Evolutionary conservation across 129 eudicot genomes (phyloP).

Genomic region (Chrysanthemum seticuspe): DNA sequence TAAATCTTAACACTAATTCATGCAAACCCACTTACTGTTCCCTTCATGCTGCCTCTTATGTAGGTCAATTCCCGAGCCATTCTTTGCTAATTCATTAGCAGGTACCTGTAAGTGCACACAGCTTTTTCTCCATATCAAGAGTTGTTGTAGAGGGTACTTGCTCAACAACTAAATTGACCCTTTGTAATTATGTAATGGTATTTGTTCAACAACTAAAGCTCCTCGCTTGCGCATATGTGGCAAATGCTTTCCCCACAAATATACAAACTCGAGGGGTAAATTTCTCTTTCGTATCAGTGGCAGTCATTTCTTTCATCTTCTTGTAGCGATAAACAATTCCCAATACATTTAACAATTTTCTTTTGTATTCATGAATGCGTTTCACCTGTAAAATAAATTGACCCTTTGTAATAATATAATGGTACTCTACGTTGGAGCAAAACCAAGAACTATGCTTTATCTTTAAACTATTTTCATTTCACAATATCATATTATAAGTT

Average conservation of each 20-base stretch:
- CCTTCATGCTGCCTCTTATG: too few species aligned
- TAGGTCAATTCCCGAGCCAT: too few species aligned
- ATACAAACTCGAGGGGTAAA: constrained; percentile 88
- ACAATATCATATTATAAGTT: background rate
- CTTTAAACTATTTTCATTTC: background rate
- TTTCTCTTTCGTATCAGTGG: constrained; percentile 57
- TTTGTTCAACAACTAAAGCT: too few species aligned
- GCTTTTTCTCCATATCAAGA: too few species aligned
- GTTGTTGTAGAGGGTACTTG: too few species aligned
- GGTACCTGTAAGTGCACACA: too few species aligned
- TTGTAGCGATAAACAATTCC: constrained; percentile 92
- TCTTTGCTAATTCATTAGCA: too few species aligned
- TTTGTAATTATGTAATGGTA: too few species aligned
- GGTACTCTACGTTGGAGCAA: background rate
- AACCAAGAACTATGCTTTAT: background rate
- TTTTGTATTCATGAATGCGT: constrained; percentile 94
- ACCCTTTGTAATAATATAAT: background rate
- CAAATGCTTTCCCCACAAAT: constrained; percentile 98
- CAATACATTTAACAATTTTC: constrained; percentile 78
- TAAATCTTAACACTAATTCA: too few species aligned
- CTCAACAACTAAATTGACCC: too few species aligned
- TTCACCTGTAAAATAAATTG: constrained; percentile 54
- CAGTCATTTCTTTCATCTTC: constrained; percentile 83
- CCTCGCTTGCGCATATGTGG: constrained; percentile 96
- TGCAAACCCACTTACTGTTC: too few species aligned